Conservation (phyloP, 2,329 filamentous ascomycete species). For the Aureobasidium sp. region DNA sequence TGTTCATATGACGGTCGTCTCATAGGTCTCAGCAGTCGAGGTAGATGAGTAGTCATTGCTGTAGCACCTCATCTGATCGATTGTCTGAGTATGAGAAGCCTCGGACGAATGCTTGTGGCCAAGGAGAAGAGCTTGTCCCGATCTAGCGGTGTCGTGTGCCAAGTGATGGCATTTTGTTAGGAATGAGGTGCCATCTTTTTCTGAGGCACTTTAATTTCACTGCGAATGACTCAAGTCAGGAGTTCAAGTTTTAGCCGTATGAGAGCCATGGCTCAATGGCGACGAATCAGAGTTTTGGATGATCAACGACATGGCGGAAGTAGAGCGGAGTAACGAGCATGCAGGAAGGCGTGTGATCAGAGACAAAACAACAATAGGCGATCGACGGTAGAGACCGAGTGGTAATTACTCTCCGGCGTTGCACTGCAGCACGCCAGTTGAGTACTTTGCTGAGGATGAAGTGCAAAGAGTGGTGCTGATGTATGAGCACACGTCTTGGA, state of each 20-base stretch:
- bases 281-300: background rate
- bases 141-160: background rate
- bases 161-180: conserved; percentile 4
- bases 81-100: background rate
- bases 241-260: background rate
- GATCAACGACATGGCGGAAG: conserved; percentile 4
- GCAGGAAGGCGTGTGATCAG: conserved; percentile 2
- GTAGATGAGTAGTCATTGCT: background rate
- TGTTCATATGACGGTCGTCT: background rate
- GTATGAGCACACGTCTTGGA: background rate
- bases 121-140: background rate
- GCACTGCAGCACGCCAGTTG: conserved; percentile 3
- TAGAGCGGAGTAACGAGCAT: conserved; percentile 4
- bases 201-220: conserved; percentile 1
- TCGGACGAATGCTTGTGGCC: background rate
- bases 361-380: background rate
- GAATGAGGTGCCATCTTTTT: conserved; percentile 2
- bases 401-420: background rate
- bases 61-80: background rate
- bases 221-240: conserved; percentile 5
- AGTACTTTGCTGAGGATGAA: background rate
- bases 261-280: background rate
- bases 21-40: background rate
- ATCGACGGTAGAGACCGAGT: background rate
- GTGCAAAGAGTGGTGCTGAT: background rate